Conservation (phyloP, 768 basidiomycete genomes). For the Leccinum variicolor region DNA sequence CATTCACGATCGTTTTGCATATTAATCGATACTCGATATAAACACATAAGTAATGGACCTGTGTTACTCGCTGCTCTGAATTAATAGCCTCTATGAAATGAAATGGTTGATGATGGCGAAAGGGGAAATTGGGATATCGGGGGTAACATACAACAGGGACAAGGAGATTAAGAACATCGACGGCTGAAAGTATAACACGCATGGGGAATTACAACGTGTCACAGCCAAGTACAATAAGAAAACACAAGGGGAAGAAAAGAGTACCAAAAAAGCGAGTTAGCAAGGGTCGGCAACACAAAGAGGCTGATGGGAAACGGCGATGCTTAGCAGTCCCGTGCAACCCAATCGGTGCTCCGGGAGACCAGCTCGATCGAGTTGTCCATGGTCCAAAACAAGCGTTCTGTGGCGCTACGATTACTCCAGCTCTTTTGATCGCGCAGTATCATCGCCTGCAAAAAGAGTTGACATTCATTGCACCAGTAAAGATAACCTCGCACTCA, state of each 20-base stretch:
- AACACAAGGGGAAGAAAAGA: constrained; percentile 5
- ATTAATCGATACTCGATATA: constrained; percentile 15
- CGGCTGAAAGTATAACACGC: constrained; percentile 6
- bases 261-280: constrained; percentile 7
- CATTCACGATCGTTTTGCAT: constrained; percentile 2
- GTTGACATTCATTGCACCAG: neutral
- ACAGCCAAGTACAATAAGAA: constrained; percentile 20
- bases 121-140: constrained; percentile 9
- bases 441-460: constrained; percentile 78
- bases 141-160: constrained; percentile 22
- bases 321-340: constrained; percentile 57
- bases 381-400: constrained; percentile 88
- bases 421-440: constrained; percentile 94
- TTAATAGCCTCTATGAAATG: constrained; percentile 4
- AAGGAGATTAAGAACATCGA: constrained; percentile 13
- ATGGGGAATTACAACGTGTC: constrained; percentile 22
- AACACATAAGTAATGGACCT: constrained; percentile 17
- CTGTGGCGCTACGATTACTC: constrained; percentile 88
- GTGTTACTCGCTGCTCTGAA: constrained; percentile 15
- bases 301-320: neutral
- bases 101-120: constrained; percentile 4
- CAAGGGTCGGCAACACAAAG: constrained; percentile 2
- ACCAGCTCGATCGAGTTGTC: constrained; percentile 89
- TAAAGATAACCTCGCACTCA: constrained; percentile 29
- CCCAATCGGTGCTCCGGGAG: constrained; percentile 83